Conservation (phyloP, 2,329 filamentous ascomycete genomes). For the Cladosporium sp. region DNA sequence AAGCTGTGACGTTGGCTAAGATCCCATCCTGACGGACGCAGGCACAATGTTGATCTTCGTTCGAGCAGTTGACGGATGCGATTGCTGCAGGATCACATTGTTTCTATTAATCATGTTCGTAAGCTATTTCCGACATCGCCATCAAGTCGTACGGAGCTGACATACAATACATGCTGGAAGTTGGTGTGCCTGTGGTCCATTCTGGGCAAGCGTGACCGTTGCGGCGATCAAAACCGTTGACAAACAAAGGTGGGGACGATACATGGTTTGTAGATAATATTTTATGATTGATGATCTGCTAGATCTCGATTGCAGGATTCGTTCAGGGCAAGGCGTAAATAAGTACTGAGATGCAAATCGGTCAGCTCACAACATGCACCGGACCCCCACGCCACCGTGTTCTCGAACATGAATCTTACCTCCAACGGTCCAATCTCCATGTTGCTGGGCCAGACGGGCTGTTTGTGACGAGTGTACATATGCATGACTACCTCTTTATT, state of each 20-base stretch:
- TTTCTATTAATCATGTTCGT: conserved; percentile 11
- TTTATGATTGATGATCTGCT: neutral
- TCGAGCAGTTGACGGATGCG: conserved; percentile 20
- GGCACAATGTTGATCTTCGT: conserved; percentile 21
- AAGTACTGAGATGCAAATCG: neutral
- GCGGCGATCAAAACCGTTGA: neutral
- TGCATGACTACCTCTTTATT: no score
- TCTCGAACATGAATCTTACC: neutral
- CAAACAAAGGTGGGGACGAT: neutral
- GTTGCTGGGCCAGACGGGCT: neutral
- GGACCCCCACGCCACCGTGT: conserved; percentile 3
- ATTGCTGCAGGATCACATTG: conserved; percentile 21
- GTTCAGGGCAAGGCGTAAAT: neutral
- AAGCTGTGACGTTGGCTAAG: conserved; percentile 18
- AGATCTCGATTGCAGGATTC: neutral
- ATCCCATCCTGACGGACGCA: conserved; percentile 20
- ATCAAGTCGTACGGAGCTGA: neutral
- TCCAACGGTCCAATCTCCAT: neutral
- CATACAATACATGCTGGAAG: conserved; percentile 19
- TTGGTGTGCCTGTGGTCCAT: conserved; percentile 16
- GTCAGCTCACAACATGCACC: neutral
- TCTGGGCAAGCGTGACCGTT: conserved; percentile 14
- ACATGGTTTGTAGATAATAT: neutral
- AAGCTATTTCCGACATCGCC: neutral
- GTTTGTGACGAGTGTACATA: neutral